A percentile compares a stretch with the other conserved stretches of the same genome.
These are phyloP conservation scores for Asclepias syriaca DNA, from an alignment of 257 asterid genomes.

Conservation along the genomic window DNA sequence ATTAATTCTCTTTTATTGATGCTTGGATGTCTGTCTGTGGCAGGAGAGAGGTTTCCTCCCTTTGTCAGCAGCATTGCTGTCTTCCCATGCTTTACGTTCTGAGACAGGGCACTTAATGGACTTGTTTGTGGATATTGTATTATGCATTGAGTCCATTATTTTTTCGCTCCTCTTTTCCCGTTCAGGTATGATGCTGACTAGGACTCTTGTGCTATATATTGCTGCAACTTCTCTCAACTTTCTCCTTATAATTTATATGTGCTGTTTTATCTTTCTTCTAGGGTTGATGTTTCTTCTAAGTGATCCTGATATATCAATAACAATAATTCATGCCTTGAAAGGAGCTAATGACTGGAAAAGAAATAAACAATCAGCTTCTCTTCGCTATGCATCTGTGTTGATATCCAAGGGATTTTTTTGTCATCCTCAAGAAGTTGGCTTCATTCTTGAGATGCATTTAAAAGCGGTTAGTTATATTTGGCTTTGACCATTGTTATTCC, in stretches of 20 bases:
- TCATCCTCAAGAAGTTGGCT: constrained; percentile 65
- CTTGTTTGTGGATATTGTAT: constrained; percentile 56
- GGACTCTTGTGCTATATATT: constrained; percentile 3
- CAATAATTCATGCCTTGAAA: constrained; percentile 57
- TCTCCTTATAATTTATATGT: constrained; percentile 12
- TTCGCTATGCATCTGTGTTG: constrained; percentile 76
- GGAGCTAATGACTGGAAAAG: constrained; percentile 56
- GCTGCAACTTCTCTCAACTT: neutral
- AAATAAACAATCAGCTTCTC: constrained; percentile 54
- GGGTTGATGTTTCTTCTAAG: constrained; percentile 73
- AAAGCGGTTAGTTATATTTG: constrained; percentile 58
- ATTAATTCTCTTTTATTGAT: neutral
- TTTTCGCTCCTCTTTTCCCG: constrained; percentile 72
- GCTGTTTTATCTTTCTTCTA: constrained; percentile 36
- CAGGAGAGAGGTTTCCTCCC: constrained; percentile 99
- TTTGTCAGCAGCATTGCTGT: constrained; percentile 86
- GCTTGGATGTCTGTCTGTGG: constrained; percentile 20
- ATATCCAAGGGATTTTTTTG: constrained; percentile 76
- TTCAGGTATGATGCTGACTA: constrained; percentile 48
- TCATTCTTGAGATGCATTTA: constrained; percentile 72
- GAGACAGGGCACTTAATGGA: constrained; percentile 54
- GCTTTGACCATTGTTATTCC: constrained; percentile 17
- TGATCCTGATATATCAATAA: constrained; percentile 70
- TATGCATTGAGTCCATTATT: constrained; percentile 64
- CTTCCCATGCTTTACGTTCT: constrained; percentile 64